These are phyloP conservation scores for Gossypium rotundifolium DNA, from an alignment of 345 rosid species.

Conservation along the genomic window DNA sequence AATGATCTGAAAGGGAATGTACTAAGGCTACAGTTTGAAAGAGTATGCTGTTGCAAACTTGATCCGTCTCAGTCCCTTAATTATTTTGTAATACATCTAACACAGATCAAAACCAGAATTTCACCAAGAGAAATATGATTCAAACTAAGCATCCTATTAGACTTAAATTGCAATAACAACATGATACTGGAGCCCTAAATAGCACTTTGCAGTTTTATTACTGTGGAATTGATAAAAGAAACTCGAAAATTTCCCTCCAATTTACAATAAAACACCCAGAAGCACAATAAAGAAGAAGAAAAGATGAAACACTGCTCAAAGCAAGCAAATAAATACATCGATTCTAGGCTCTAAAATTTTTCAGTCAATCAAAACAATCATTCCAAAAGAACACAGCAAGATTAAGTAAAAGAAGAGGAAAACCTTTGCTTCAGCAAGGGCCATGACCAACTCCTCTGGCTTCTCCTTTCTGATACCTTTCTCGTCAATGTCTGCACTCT, in stretches of 20 bases:
- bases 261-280: constrained; percentile 5
- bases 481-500: constrained; percentile 97
- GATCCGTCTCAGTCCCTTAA: neutral
- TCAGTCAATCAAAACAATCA: neutral
- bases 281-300: neutral
- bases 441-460: constrained; percentile 82
- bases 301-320: neutral
- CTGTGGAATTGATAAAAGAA: constrained; percentile 39
- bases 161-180: neutral
- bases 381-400: neutral
- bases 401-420: neutral
- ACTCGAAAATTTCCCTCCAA: neutral
- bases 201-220: constrained; percentile 33
- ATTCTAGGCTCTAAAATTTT: neutral
- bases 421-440: constrained; percentile 95
- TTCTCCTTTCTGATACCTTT: constrained; percentile 54
- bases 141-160: neutral
- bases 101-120: neutral
- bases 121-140: neutral
- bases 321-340: neutral
- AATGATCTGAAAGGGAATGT: neutral
- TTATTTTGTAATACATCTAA: neutral
- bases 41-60: neutral
- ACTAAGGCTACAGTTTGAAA: neutral
- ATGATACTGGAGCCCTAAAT: neutral